phyloP scores from a whole-genome alignment of 371 early-diverging fungal species.

The Mucor indicus region DNA sequence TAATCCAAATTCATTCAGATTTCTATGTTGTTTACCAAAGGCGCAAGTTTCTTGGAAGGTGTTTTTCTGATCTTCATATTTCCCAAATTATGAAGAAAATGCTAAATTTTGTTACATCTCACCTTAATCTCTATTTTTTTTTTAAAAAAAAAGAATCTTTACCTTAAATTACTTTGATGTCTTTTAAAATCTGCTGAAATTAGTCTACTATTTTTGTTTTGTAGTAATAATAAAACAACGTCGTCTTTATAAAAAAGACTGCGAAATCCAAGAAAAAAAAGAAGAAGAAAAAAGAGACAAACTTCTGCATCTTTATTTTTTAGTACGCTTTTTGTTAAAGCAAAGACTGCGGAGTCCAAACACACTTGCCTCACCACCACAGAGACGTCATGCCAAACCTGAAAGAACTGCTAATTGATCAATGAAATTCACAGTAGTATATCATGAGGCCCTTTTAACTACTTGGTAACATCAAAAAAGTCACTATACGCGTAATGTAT shows the following conservation, averaged over 20 bases:
- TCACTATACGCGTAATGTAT: no score
- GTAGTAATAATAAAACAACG: neutral
- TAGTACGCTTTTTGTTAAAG: no score
- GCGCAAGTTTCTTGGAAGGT: conserved; percentile 60
- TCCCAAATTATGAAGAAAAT: neutral
- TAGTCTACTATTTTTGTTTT: neutral
- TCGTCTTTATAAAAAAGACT: no score
- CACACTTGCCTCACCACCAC: no score
- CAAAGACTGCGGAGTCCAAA: no score
- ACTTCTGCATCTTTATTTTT: neutral
- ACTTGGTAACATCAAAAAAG: no score
- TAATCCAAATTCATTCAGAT: neutral
- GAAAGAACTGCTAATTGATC: no score
- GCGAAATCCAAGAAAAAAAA: neutral
- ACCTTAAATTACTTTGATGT: neutral
- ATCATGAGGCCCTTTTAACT: no score
- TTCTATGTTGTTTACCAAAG: conserved; percentile 41
- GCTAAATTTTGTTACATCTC: neutral
- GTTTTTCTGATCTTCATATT: conserved; percentile 69
- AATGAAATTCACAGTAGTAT: no score
- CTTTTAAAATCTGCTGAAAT: no score
- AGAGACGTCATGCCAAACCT: no score
- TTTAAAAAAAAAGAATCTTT: no score
- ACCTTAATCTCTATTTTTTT: neutral
- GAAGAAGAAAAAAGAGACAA: neutral